Evolutionary conservation across 768 basidiomycete species (phyloP).

Genomic region (Boletus sp.): DNA sequence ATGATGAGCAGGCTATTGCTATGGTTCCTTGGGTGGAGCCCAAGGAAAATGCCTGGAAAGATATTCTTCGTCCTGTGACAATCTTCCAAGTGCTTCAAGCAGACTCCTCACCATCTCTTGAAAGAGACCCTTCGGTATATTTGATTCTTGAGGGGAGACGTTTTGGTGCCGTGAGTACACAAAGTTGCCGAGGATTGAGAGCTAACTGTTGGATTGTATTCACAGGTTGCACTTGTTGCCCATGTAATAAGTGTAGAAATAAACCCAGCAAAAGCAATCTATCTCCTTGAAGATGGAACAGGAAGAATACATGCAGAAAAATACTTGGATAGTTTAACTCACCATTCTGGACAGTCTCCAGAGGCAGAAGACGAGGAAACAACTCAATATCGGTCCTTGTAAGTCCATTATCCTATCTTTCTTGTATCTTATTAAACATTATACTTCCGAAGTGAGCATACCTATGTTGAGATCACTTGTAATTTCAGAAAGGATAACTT

Average conservation of each 20-base stretch:
- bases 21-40: constrained; percentile 3
- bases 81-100: constrained; percentile 53
- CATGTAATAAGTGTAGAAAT: constrained; percentile 29
- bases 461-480: constrained; percentile 18
- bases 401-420: constrained; percentile 1
- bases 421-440: neutral
- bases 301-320: constrained; percentile 21
- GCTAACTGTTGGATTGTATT: constrained; percentile 23
- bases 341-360: neutral
- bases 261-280: constrained; percentile 7
- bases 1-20: constrained; percentile 2
- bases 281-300: constrained; percentile 40
- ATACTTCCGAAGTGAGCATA: constrained; percentile 15
- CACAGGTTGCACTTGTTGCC: constrained; percentile 52
- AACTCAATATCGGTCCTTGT: constrained; percentile 8
- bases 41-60: neutral
- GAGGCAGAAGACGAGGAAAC: constrained; percentile 16
- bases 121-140: constrained; percentile 31
- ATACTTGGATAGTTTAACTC: neutral
- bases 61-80: constrained; percentile 47
- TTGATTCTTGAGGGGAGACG: constrained; percentile 47
- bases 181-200: constrained; percentile 6
- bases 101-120: constrained; percentile 31
- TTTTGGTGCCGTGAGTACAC: constrained; percentile 20
- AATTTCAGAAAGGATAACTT: neutral